phyloP scores from a whole-genome alignment of 352 stramenopile genomes.

The Peronospora destructor region DNA sequence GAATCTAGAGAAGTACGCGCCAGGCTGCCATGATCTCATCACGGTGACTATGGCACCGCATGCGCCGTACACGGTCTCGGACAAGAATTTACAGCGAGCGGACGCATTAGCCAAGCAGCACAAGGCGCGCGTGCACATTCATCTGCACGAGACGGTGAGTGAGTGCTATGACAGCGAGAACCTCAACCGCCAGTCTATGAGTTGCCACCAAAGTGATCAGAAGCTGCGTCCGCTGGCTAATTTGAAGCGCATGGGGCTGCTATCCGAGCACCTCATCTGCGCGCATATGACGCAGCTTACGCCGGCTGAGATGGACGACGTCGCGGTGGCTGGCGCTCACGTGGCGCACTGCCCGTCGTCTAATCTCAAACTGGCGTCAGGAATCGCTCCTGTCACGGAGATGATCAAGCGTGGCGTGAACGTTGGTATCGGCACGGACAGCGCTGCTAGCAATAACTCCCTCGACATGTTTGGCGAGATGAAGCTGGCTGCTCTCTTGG shows the following conservation, averaged over 20 bases:
- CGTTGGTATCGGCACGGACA: conserved; percentile 83
- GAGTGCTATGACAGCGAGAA: conserved; percentile 76
- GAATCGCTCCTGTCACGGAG: conserved; percentile 68
- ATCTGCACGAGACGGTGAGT: conserved; percentile 79
- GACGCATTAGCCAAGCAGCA: conserved; percentile 40
- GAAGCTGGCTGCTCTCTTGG: conserved; percentile 81
- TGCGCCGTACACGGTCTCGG: conserved; percentile 79
- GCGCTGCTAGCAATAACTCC: conserved; percentile 84
- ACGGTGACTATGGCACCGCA: conserved; percentile 71
- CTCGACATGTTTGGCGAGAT: conserved; percentile 88
- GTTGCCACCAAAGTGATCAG: conserved; percentile 72
- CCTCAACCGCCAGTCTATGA: conserved; percentile 62
- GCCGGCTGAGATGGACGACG: conserved; percentile 65
- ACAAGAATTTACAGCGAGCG: conserved; percentile 42
- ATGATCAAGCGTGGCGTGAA: conserved; percentile 79
- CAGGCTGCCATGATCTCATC: conserved; percentile 47
- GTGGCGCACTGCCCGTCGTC: conserved; percentile 88
- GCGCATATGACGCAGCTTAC: conserved; percentile 86
- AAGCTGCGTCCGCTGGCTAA: conserved; percentile 74
- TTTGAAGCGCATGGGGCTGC: conserved; percentile 66
- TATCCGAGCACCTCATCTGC: conserved; percentile 63
- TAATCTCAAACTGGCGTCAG: conserved; percentile 86
- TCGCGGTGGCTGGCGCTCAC: conserved; percentile 43
- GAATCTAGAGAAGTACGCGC: conserved; percentile 60
- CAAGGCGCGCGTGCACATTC: conserved; percentile 72